Conservation (phyloP, 2,329 filamentous ascomycete species). For the Verticillium nonalfalfae region DNA sequence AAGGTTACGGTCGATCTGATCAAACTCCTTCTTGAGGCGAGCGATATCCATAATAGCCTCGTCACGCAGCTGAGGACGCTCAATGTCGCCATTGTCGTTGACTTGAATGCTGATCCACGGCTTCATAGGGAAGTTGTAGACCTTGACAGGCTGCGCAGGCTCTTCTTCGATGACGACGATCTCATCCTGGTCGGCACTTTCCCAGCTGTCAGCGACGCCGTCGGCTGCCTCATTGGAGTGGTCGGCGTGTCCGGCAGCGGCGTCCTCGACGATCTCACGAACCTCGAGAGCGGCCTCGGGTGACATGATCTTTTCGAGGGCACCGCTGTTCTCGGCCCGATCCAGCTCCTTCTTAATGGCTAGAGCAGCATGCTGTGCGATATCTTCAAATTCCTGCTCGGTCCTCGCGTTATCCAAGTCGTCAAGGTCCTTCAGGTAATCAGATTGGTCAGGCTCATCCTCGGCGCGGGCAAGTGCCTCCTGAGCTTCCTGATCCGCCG, state of each 20-base stretch:
- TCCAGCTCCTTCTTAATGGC: constrained; percentile 48
- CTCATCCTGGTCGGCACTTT: constrained; percentile 73
- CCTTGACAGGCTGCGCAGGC: constrained; percentile 60
- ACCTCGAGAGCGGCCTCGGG: constrained; percentile 45
- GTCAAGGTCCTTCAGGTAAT: constrained; percentile 43
- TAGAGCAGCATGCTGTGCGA: constrained; percentile 37
- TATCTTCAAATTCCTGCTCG: constrained; percentile 46
- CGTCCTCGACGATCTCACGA: constrained; percentile 46
- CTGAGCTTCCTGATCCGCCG: constrained; percentile 49
- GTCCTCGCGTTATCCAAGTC: constrained; percentile 44
- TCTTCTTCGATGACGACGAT: constrained; percentile 61
- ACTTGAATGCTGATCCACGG: constrained; percentile 90
- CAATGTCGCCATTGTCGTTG: constrained; percentile 46
- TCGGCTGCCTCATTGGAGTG: constrained; percentile 14
- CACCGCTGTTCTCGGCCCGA: constrained; percentile 43
- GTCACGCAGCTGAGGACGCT: constrained; percentile 62
- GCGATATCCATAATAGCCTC: constrained; percentile 89
- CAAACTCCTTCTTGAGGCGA: constrained; percentile 92
- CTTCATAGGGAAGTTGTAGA: constrained; percentile 95
- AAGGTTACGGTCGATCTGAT: constrained; percentile 91
- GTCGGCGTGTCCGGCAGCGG: constrained; percentile 30
- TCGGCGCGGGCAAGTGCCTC: constrained; percentile 56
- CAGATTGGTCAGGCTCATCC: constrained; percentile 56
- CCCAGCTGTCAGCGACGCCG: constrained; percentile 79
- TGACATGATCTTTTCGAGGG: constrained; percentile 46